Conservation (phyloP, 192 early-diverging fungal species). For the Backusella liffmaniae region DNA sequence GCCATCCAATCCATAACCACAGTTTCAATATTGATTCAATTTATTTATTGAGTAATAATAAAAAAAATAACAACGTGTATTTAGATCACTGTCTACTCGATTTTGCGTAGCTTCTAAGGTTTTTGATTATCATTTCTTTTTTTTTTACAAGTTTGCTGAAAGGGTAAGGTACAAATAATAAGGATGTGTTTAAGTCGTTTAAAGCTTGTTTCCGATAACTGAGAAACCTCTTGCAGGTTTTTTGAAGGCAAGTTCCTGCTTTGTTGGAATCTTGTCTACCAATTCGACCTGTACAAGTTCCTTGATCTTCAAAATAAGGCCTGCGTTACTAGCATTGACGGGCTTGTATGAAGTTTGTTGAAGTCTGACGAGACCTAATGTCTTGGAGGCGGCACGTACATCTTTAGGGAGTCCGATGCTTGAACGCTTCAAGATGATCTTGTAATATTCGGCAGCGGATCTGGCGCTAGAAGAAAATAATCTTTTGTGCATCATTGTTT, state of each 20-base stretch:
- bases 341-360: conserved; percentile 46
- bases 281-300: conserved; percentile 47
- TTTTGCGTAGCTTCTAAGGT: neutral
- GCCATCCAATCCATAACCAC: no score
- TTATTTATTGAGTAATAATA: neutral
- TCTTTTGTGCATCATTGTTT: conserved; percentile 14
- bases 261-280: conserved; percentile 36
- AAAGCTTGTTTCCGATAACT: conserved; percentile 25
- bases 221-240: conserved; percentile 36
- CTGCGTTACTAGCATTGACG: conserved; percentile 43
- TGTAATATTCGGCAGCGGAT: conserved; percentile 33
- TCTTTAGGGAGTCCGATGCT: conserved; percentile 43
- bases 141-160: neutral
- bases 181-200: neutral
- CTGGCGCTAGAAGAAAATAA: conserved; percentile 17
- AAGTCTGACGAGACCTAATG: conserved; percentile 37
- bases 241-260: conserved; percentile 26
- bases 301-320: conserved; percentile 51
- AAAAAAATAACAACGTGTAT: neutral
- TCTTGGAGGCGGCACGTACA: conserved; percentile 28
- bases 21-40: neutral
- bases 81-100: neutral
- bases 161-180: neutral
- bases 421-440: conserved; percentile 47
- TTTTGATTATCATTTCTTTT: neutral